phyloP scores from a whole-genome alignment of 441 rosid species.

The Corymbia calophylla region DNA sequence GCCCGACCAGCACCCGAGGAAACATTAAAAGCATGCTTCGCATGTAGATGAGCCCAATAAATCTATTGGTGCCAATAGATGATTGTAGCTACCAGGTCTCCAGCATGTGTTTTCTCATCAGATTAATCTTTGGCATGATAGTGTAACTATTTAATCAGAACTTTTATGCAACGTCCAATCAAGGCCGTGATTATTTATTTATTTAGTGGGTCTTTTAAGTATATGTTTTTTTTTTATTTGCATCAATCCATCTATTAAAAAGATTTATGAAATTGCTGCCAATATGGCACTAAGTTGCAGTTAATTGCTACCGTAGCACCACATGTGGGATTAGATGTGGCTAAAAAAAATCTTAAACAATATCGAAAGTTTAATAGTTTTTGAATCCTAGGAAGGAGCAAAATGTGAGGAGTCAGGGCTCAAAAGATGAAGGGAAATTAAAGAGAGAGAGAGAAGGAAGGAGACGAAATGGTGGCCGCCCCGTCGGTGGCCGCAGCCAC shows the following conservation, averaged over 20 bases:
- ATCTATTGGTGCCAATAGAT: too few species aligned
- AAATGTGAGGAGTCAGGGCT: neutral
- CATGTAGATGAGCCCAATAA: too few species aligned
- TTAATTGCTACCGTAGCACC: neutral
- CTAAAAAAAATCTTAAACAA: rapidly evolving
- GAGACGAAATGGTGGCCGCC: too few species aligned
- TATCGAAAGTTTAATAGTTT: too few species aligned
- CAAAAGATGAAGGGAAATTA: too few species aligned
- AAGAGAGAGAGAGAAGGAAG: too few species aligned
- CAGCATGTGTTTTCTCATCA: too few species aligned
- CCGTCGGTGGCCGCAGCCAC: too few species aligned
- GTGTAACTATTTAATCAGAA: rapidly evolving
- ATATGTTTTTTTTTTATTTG: neutral
- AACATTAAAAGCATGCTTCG: too few species aligned
- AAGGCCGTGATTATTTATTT: neutral
- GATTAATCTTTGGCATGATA: neutral
- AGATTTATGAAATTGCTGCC: neutral
- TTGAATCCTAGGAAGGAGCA: neutral
- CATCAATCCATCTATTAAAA: neutral
- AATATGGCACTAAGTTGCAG: neutral
- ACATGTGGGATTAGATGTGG: neutral
- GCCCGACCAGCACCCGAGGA: too few species aligned
- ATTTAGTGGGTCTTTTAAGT: too few species aligned
- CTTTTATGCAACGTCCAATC: neutral
- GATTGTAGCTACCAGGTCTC: too few species aligned